Base-by-base conservation (phyloP, 139 green algal species). In the Auxenochlorella pyrenoidosa region DNA sequence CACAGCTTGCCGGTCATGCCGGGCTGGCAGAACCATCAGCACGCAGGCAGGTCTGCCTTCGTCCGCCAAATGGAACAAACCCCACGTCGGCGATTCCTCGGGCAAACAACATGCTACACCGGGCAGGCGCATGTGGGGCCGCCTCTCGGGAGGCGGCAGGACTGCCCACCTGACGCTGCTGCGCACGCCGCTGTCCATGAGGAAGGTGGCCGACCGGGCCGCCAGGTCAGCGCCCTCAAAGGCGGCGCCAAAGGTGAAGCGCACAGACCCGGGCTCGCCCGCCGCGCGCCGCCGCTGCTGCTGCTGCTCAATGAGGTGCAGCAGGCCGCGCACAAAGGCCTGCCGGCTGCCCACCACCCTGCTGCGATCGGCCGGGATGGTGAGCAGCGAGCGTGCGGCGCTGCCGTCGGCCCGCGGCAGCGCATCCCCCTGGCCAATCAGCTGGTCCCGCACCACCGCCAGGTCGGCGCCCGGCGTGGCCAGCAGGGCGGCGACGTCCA, bases 281-380 rank as follows among this genome's bases (percentile, higher is more conserved):
- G 13, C 18, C 30, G 22, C 3, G 43, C 59, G 41, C 75, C 30
- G 26, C 47, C 16, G 51, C n/a, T 43, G 44, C 77, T 47, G 47
- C 51, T 66, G 44, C 77, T 70, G 51, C 51, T 83, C 77, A 36
- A 83, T 59, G 30, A 68, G 77, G 51, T 83, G 77, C 77, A 83
- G 51, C 77, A 83, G 77, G 13, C 47, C 77, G n/a, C 77, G 77
- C n/a, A 83, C 51, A 47, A 83, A 83, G 18, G 77, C 47, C 77
- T 83, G 77, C 26, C 77, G 77, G 77, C 24, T 41, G 77, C 77
- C 77, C 43, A 83, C 21, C 51, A 83, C 51, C 21, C 77, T 54
- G 26, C 6, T n/a, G 47, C 41, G 77, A 24, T 70, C 77, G 19
- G 59, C 59, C 12, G 19, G 47, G 10, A 83, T n/a, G 2, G 30